Evolutionary conservation across 2,329 filamentous ascomycete species (phyloP), one percentile per base, ranked within the genome.

Genomic region (Xylariomycetidae sp.): DNA sequence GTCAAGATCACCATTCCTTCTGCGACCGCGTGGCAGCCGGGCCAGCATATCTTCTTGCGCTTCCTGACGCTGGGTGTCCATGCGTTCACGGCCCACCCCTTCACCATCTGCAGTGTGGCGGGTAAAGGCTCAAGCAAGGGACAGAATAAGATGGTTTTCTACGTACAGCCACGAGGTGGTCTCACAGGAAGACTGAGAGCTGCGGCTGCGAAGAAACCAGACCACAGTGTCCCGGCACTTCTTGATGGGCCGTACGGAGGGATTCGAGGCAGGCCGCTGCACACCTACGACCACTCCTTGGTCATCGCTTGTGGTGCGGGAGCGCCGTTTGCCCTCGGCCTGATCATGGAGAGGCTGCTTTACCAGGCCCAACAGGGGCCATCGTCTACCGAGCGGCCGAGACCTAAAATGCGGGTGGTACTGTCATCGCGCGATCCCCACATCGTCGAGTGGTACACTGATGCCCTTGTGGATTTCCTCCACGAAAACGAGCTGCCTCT

Each of bases 211-310:
- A 52, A 59, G 19, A 47, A 53, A 9, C 60, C 72, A 0, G 58
- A 53, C 0, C 34, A 44, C 0, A 42, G 51, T 0, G 53, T 72
- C 1, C 58, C 59, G 0, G 68, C 79, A 0, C 49, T 75, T 1
- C 40, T 79, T 1, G 75, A 79, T 25, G 75, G 76, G 0, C 75
- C 75, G 0, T 79, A 79, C 36, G 73, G 76, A 0, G 74, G 74
- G 0, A 49, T 74, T 13, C 52, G 60, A 2, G 46, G 46, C 3
- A 43, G 49, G 5, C 60, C 61, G 28, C 48, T 65, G 10, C 43
- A 50, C 0, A 51, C 52, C 1, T 67, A 64, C 31, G 64, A 73
- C 29, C 54, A 53, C 6, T 50, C 57, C 1, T 48, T 79, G 0
- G 50, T 77, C 12, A 52, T 78, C 4, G 67, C 68, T 0, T 74